phyloP scores from a whole-genome alignment of 257 asterid species.

The Lithospermum erythrorhizon region DNA sequence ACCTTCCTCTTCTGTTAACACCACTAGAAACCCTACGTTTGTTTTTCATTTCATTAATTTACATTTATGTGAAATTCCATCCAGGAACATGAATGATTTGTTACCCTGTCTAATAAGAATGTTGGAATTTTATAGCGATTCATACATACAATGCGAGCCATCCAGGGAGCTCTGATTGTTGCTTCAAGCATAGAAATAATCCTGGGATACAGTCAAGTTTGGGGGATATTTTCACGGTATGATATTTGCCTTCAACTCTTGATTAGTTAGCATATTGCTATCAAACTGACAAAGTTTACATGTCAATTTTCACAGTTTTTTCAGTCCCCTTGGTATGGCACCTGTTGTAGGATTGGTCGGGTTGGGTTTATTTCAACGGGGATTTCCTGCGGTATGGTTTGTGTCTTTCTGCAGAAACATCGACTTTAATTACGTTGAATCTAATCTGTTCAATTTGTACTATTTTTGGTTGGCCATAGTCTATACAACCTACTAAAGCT shows the following conservation, averaged over 20 bases:
- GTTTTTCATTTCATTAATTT: background rate
- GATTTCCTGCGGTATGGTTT: constrained; percentile 68
- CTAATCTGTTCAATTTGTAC: background rate
- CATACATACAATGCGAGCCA: constrained; percentile 84
- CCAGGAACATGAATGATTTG: background rate
- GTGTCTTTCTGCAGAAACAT: background rate
- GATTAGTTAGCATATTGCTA: background rate
- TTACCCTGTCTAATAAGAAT: background rate
- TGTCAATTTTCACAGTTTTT: constrained; percentile 43
- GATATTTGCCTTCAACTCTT: background rate
- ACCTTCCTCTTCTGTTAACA: background rate
- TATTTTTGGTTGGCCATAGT: background rate
- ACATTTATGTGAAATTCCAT: background rate
- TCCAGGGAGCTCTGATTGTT: constrained; percentile 91
- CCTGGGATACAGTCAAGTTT: constrained; percentile 93
- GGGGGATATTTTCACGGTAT: constrained; percentile 99
- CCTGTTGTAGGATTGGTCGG: constrained; percentile 96
- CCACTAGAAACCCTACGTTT: background rate
- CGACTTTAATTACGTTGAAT: background rate
- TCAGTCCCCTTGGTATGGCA: constrained; percentile 98
- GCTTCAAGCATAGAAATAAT: constrained; percentile 87
- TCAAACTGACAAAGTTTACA: constrained; percentile 2
- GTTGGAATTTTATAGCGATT: constrained; percentile 44
- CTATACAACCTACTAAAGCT: background rate
- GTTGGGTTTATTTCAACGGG: constrained; percentile 89